Conservation (phyloP, 1,139 yeast genomes). For the Debaryomycetaceae sp. region DNA sequence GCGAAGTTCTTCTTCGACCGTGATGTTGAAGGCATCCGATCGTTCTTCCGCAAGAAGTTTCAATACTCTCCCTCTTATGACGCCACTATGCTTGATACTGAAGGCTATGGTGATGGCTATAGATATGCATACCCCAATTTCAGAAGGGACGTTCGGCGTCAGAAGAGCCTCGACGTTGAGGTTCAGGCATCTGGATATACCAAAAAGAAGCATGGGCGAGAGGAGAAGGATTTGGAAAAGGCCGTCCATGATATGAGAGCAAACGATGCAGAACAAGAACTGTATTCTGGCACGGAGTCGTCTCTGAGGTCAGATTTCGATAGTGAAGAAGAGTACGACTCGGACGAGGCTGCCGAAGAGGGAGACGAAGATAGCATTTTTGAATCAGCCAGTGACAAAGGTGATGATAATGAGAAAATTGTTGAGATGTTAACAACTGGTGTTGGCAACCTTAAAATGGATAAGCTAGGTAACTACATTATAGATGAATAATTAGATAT, state of each 20-base stretch:
- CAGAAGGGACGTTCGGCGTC: slow-evolving; percentile 67
- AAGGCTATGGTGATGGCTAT: slow-evolving; percentile 77
- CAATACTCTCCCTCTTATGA: slow-evolving; percentile 67
- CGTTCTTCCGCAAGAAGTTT: slow-evolving; percentile 77
- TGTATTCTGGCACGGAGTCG: slow-evolving; percentile 16
- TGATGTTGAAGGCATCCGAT: slow-evolving; percentile 85
- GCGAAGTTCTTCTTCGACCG: slow-evolving; percentile 85
- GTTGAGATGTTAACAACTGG: slow-evolving; percentile 66
- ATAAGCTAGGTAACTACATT: slow-evolving; percentile 75
- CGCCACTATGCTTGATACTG: slow-evolving; percentile 65
- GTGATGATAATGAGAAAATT: slow-evolving; percentile 68
- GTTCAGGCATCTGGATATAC: slow-evolving; percentile 92
- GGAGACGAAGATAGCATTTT: slow-evolving; percentile 30
- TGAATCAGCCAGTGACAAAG: slow-evolving; percentile 19
- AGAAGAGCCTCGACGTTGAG: slow-evolving; percentile 67
- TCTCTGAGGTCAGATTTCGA: slow-evolving; percentile 23
- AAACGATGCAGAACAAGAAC: slow-evolving; percentile 25
- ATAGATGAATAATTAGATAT: slow-evolving; percentile 38
- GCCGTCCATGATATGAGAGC: slow-evolving; percentile 68
- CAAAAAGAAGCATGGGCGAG: slow-evolving; percentile 56
- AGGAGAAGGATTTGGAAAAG: slow-evolving; percentile 63
- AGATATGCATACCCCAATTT: slow-evolving; percentile 79
- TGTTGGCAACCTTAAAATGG: slow-evolving; percentile 63
- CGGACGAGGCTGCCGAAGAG: slow-evolving; percentile 21
- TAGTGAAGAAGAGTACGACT: slow-evolving; percentile 28